Conservation (phyloP, 2,329 filamentous ascomycete genomes). For the Penicillium sp. region DNA sequence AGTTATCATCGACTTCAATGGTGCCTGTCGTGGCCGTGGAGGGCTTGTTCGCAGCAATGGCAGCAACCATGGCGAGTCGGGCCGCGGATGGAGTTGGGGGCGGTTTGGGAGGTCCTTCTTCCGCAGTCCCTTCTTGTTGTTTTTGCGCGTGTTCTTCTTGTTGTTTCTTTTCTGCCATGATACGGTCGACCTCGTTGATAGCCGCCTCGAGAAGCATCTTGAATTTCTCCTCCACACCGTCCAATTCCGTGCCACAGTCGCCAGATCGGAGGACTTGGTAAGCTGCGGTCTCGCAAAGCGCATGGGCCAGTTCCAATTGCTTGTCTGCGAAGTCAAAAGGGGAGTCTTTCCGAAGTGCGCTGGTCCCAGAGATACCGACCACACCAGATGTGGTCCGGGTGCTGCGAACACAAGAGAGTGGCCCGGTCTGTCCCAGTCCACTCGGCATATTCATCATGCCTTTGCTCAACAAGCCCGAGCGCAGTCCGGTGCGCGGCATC, state of each 20-base stretch:
- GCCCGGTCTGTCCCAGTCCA: not conserved
- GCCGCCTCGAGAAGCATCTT: slow-evolving; percentile 62
- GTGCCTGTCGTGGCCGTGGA: slow-evolving; percentile 17
- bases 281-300: slow-evolving; percentile 78
- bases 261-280: slow-evolving; percentile 88
- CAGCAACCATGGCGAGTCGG: slow-evolving; percentile 21
- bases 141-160: slow-evolving; percentile 19
- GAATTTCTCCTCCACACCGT: slow-evolving; percentile 65
- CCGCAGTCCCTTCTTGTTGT: slow-evolving; percentile 6
- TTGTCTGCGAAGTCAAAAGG: slow-evolving; percentile 74
- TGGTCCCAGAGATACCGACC: slow-evolving; percentile 19
- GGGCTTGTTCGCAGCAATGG: slow-evolving; percentile 21
- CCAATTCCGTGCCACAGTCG: slow-evolving; percentile 75
- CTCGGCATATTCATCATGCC: slow-evolving; percentile 1
- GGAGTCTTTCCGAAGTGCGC: slow-evolving; percentile 48
- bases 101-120: slow-evolving; percentile 10
- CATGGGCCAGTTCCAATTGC: slow-evolving; percentile 74
- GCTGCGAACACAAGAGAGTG: slow-evolving; percentile 26
- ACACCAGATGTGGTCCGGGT: slow-evolving; percentile 21
- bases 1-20: slow-evolving; percentile 39
- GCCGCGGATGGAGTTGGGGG: slow-evolving; percentile 15
- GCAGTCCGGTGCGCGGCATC: slow-evolving; percentile 29
- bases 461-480: slow-evolving; percentile 19
- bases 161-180: slow-evolving; percentile 51
- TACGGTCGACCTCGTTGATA: slow-evolving; percentile 57